Evolutionary conservation across 2,329 filamentous ascomycete genomes (phyloP).

Genomic region (Madurella fahalii): DNA sequence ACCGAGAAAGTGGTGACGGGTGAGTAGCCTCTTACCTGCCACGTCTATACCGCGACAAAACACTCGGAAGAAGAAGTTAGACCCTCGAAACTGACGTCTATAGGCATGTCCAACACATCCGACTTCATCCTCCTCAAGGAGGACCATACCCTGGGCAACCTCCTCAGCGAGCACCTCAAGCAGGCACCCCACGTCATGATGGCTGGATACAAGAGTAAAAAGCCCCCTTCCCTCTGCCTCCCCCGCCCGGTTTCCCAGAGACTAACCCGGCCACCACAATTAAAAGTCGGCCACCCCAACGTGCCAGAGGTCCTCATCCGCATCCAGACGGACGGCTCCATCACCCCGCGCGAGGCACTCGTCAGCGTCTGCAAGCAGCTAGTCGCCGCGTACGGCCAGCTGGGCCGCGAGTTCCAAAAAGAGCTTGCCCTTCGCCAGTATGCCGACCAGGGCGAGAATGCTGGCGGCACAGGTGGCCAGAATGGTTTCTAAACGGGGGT

Average conservation of each 20-base stretch:
- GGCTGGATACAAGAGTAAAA: constrained; percentile 81
- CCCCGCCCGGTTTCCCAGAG: neutral
- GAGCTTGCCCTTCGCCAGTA: constrained; percentile 29
- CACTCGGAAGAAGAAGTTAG: neutral
- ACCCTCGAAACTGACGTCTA: neutral
- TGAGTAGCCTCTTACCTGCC: constrained; percentile 42
- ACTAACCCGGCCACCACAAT: constrained; percentile 27
- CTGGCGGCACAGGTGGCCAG: constrained; percentile 20
- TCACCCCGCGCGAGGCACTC: constrained; percentile 86
- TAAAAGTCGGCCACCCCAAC: constrained; percentile 52
- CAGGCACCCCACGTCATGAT: constrained; percentile 81
- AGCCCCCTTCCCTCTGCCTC: constrained; percentile 21
- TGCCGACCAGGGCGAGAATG: constrained; percentile 49
- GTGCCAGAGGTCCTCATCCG: constrained; percentile 65
- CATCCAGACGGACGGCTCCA: constrained; percentile 83
- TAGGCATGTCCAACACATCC: constrained; percentile 89
- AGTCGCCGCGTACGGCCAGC: constrained; percentile 71
- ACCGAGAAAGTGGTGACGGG: constrained; percentile 84
- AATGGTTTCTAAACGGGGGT: constrained; percentile 3
- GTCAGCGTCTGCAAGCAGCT: constrained; percentile 76
- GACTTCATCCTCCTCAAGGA: constrained; percentile 96
- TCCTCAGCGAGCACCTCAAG: constrained; percentile 81
- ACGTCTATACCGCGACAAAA: too few relatives aligned
- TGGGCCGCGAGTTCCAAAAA: constrained; percentile 41
- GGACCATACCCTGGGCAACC: constrained; percentile 91